Evolutionary conservation across 192 early-diverging fungal species (phyloP).

Genomic region (Coemansia pectinata): DNA sequence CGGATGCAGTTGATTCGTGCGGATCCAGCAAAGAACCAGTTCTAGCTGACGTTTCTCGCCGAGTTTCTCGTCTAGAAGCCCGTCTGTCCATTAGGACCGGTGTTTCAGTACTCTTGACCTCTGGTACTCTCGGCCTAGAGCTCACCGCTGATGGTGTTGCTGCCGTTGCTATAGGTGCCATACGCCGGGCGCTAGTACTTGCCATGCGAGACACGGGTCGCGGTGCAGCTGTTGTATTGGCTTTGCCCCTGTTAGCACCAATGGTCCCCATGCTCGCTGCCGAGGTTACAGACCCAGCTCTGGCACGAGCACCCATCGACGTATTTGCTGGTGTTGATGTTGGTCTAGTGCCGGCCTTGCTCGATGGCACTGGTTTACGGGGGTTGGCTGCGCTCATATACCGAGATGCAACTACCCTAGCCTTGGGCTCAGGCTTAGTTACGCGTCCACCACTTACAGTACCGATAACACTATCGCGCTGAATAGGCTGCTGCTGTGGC

Average conservation of each 20-base stretch:
- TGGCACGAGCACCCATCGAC: neutral
- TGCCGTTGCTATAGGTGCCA: neutral
- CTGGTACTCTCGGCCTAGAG: neutral
- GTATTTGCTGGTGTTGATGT: neutral
- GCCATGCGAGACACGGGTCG: neutral
- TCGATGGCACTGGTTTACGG: neutral
- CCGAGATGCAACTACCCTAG: constrained; percentile 38
- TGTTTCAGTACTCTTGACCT: neutral
- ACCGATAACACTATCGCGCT: constrained; percentile 11
- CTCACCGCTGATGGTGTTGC: neutral
- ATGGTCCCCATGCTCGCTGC: neutral
- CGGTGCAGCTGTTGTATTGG: neutral
- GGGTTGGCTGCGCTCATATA: constrained; percentile 29
- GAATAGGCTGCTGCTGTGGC: neutral
- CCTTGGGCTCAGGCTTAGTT: constrained; percentile 34
- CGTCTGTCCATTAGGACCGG: neutral
- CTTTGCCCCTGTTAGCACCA: neutral
- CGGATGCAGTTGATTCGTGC: neutral
- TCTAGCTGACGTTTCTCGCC: neutral
- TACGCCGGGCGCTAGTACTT: neutral
- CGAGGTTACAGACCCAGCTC: neutral
- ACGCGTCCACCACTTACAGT: constrained; percentile 19
- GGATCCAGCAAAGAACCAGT: neutral
- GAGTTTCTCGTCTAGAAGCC: constrained; percentile 3
- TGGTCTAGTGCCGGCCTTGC: neutral